Evolutionary conservation across 2,329 filamentous ascomycete species (phyloP).

Genomic region (Colletotrichum horii): DNA sequence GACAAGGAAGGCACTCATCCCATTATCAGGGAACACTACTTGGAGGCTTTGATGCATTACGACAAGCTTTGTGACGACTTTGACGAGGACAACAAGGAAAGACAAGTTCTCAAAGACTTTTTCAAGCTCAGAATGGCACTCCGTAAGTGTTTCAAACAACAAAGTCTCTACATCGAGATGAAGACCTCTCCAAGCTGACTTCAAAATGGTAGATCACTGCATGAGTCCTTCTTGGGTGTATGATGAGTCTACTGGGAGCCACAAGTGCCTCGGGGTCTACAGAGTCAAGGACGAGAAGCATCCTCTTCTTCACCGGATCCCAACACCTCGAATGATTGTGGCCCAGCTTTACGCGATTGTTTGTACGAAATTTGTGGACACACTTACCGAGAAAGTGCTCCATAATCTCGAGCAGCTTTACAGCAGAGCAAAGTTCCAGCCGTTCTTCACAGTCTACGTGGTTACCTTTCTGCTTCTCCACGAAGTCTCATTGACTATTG

Average conservation of each 20-base stretch:
- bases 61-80: constrained; percentile 9
- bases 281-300: constrained; percentile 38
- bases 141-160: constrained; percentile 38
- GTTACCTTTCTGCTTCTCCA: constrained; percentile 47
- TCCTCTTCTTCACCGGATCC: constrained; percentile 42
- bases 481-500: not conserved
- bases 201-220: constrained; percentile 30
- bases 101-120: constrained; percentile 42
- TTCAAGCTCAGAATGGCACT: constrained; percentile 53
- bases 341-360: constrained; percentile 52
- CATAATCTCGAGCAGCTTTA: constrained; percentile 35
- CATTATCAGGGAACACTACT: constrained; percentile 16
- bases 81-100: constrained; percentile 26
- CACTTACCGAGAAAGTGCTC: constrained; percentile 37
- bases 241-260: constrained; percentile 44
- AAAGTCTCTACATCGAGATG: not conserved
- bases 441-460: constrained; percentile 40
- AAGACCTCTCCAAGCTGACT: constrained; percentile 32
- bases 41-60: constrained; percentile 25
- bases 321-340: constrained; percentile 48
- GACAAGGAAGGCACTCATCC: not conserved
- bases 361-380: constrained; percentile 37
- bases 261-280: constrained; percentile 29
- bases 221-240: constrained; percentile 42
- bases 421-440: constrained; percentile 23